These are phyloP conservation scores for Chiua virens DNA, from an alignment of 768 basidiomycete genomes.

Conservation along the genomic window DNA sequence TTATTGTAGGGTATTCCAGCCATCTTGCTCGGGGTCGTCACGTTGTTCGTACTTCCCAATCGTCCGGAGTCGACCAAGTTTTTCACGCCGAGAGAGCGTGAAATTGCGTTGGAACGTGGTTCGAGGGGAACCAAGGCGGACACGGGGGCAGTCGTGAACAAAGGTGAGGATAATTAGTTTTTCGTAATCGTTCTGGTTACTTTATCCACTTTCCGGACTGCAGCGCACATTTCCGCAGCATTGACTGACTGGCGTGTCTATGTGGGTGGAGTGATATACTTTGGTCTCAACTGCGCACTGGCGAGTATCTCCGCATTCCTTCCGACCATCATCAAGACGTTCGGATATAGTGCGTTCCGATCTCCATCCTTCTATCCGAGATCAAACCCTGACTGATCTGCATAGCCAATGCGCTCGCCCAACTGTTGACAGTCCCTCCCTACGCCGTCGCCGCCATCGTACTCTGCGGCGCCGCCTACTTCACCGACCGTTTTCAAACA, in stretches of 20 bases:
- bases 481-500: constrained; percentile 65
- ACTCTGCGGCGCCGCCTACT: constrained; percentile 56
- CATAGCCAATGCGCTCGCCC: constrained; percentile 61
- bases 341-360: constrained; percentile 61
- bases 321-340: constrained; percentile 75
- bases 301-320: constrained; percentile 83
- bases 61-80: constrained; percentile 69
- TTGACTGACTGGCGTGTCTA: constrained; percentile 74
- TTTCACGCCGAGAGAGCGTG: constrained; percentile 50
- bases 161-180: constrained; percentile 38
- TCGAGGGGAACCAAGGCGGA: constrained; percentile 68
- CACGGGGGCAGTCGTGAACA: constrained; percentile 61
- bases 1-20: constrained; percentile 60
- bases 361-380: background rate
- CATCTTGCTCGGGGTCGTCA: constrained; percentile 58
- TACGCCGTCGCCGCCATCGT: constrained; percentile 71
- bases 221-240: constrained; percentile 63
- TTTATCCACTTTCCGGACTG: constrained; percentile 1
- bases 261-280: constrained; percentile 69
- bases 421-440: constrained; percentile 79
- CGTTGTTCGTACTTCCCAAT: constrained; percentile 59
- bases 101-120: constrained; percentile 65
- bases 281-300: constrained; percentile 72
- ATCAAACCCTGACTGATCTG: background rate
- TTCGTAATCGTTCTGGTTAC: background rate